Evolutionary conservation across 1,139 yeast species (phyloP), one percentile per base, ranked within the genome.

Genomic region (Suhomyces chickasaworum): DNA sequence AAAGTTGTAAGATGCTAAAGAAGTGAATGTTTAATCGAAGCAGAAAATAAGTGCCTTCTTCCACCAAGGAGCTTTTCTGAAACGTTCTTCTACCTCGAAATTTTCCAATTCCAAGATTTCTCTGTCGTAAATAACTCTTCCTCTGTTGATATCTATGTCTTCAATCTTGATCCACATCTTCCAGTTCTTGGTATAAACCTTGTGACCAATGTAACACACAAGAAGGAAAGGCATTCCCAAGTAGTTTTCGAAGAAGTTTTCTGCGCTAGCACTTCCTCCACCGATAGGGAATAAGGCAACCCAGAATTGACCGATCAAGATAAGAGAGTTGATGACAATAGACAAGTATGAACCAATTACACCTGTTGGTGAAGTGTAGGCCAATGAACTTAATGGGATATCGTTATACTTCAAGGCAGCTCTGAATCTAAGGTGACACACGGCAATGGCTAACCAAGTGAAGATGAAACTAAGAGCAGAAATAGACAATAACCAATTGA

Each of bases 401-500:
- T 56, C 54, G 49, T 56, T 48, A 48, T 55, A 47, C 37, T 44
- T 55, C 45, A 61, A 55, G 1, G 62, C 64, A 3, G 64, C 64
- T 40, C 66, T 51, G 58, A 63, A 61, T 39, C 65, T 52, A 44
- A 61, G 52, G 44, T 60, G 64, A 41, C 62, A 58, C 25, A 60
- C 45, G 36, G 61, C 55, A 34, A 61, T 58, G 27, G 58, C 52
- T 20, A 60, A 52, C 66, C 66, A 61, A 33, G 56, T 53, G 36
- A 60, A 53, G 39, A 61, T 53, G 46, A 61, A 59, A 42, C 59
- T 53, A 40, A 61, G 55, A 10, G 66, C 66, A 18, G 61, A 61
- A 46, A 61, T 59, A 25, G 66, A 58, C 50, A 61, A 53, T 44
- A 61, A 53, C 66, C 66, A 61, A 50, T 55, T 58, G 53, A 61